Percentiles rank a stretch among this genome's conserved stretches.
phyloP scores from a whole-genome alignment of 2,329 filamentous ascomycete species.

The Fusarium haematococcum region DNA sequence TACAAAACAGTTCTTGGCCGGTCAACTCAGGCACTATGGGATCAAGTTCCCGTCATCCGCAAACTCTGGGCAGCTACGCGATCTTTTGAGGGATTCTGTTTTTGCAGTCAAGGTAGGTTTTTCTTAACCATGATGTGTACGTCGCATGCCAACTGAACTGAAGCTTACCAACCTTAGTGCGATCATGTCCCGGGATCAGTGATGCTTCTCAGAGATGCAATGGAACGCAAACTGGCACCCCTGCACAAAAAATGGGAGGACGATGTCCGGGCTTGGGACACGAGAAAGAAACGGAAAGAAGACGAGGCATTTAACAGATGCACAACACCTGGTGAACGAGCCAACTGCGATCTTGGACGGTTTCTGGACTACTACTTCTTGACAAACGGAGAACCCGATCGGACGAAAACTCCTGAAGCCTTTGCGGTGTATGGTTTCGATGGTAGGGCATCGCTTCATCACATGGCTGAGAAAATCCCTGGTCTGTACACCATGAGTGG shows the following conservation, averaged over 20 bases:
- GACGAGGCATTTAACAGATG: conserved; percentile 8
- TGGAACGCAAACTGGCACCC: conserved; percentile 13
- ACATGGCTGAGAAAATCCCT: neutral
- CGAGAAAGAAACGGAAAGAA: neutral
- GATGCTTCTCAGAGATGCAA: conserved; percentile 4
- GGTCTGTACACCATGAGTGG: neutral
- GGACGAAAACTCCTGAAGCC: neutral
- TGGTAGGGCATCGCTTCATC: neutral
- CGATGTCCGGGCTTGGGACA: neutral
- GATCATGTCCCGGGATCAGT: neutral
- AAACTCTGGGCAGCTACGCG: neutral
- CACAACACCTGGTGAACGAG: conserved; percentile 8
- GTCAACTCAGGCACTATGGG: conserved; percentile 5
- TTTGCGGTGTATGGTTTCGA: neutral
- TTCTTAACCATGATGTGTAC: neutral
- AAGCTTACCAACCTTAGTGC: neutral
- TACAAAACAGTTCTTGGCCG: neutral
- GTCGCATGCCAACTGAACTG: neutral
- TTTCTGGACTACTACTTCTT: conserved; percentile 22
- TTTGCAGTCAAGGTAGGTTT: neutral
- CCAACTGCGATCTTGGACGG: neutral
- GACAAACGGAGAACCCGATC: conserved; percentile 13
- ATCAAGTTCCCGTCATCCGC: neutral
- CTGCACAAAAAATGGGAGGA: neutral
- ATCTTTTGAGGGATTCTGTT: neutral